Evolutionary conservation across 78 protist species (phyloP), one percentile per base, ranked within the genome.

Genomic region (Cavenderia fasciculata): DNA sequence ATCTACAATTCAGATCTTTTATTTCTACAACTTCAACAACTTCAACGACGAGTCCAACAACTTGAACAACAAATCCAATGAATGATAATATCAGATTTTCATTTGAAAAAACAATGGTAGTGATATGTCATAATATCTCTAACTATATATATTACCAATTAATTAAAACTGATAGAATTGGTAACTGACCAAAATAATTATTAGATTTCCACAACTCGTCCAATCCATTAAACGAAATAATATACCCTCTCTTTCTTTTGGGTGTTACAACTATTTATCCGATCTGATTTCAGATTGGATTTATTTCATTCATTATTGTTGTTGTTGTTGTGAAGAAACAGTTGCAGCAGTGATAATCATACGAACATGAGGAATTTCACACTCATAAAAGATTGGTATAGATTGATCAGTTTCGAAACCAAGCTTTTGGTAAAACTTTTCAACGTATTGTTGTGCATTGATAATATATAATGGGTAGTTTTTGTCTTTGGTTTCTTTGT

Each of bases 371-470:
- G 78, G 78, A 18, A 82, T 82, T 38, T 59, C 29, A 16, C 71
- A 61, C 57, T 82, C 90, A 57, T 82, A 66, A 63, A 82, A 82
- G 16, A 82, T 57, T 52, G 90, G 78, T 12, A 82, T 82, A 23
- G 36, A 21, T 38, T 8, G 8, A 44, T 82, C 90, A 23, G 90
- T 82, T n/a, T 41, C 34, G 14, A 82, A 82, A 44, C 90, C 90
- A 18, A 51, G 31, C 1, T 38, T 29, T 10, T 5, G 6, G 43
- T 82, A 82, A n/a, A 82, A 82, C 0, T 51, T 66, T 25, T 82
- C 90, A 6, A 82, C 90, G 36, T 82, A 82, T 44, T 82, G 90
- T 57, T 82, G 90, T 41, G 90, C 76, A 68, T 82, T 82, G 3
- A 82, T 82, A 38, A 82, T 65, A 46, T 66, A 82, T 21, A 68